Evolutionary conservation across 1,139 yeast genomes (phyloP), one percentile per base, ranked within the genome.

Genomic region (Hansenula lynferdii): DNA sequence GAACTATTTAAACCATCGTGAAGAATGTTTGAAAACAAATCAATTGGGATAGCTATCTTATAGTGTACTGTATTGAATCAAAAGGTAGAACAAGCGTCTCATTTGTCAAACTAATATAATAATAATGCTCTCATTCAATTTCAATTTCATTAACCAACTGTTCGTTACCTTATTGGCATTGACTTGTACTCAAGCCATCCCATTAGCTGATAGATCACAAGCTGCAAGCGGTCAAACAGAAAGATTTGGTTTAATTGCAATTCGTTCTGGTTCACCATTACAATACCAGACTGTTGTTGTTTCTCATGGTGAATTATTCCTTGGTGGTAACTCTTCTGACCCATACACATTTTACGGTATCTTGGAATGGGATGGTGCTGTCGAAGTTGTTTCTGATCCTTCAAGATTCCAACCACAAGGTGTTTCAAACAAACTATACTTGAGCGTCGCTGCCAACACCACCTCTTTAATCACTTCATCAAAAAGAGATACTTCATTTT

Each of bases 241-340:
- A 23, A 39, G 41, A 14, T 58, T 58, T 41, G 50, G 52, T 29
- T 34, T 56, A 36, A 25, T 54, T 23, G 41, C 49, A 16, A 50
- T 57, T 32, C 40, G 44, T 22, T 52, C 60, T 21, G 59, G 56
- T 16, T 43, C 58, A 19, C 36, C 38, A 7, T 36, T 55, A 33
- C 60, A 57, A 38, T 49, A 48, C 33, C 43, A 47, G 21, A 22
- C 46, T n/a, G 42, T 43, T 11, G 36, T 30, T 20, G 28, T 36
- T 26, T 25, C 35, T 10, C 17, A 26, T 16, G 38, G 30, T 36
- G 31, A 12, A 16, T n/a, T 31, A 7, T 25, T 25, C 18, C n/a
- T 35, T 2, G 18, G 33, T 23, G 38, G 32, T n/a, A 16, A 20
- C 14, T 19, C 32, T 9, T 16, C 34, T 9, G 37, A 34, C 15